Evolutionary conservation across 257 asterid species (phyloP), one percentile per base, ranked within the genome.

Genomic region (Solanum lycopersicoides): DNA sequence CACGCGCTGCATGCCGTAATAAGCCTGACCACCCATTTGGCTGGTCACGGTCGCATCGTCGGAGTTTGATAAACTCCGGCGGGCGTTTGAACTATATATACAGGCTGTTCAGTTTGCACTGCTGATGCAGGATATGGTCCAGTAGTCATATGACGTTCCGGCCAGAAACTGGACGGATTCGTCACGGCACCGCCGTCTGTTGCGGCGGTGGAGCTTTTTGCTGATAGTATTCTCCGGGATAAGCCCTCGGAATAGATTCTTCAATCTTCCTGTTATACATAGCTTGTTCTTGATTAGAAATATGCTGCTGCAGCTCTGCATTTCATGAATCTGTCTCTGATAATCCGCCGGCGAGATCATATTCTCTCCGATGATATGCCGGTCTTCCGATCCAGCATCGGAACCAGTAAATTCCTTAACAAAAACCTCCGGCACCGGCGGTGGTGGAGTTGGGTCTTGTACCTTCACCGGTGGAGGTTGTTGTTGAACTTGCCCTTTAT

Each of bases 1-100:
- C 84, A 91, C 34, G 21, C 93, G 86, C 42, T 85, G 92, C 83
- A 91, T 86, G 60, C 93, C 93, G 42, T 89, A 89, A 84, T 83
- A 89, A 4, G 90, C 88, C 59, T 91, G 93, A 71, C 76, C 45
- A 39, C 44, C 69, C 20, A 85, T 82, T 88, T 91, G 93, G 25
- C 87, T 89, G n/a, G 91, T 74, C 15, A 91, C 41, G 66, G 91
- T 72, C 92, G 76, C 28, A 87, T 44, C 3, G 91, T 53, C 71
- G 91, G 89, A 30, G 69, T 47, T 80, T 80, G 85, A 80, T 80
- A 80, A 50, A 80, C 44, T 18, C 85, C 69, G 18, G 85, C 12
- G 20, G 85, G 30, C 6, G 91, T 88, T 69, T 90, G 92, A 63
- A 91, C 84, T 42, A 91, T 68, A 37, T 89, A 91, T 79, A 91